phyloP scores from a whole-genome alignment of 306 rosid genomes.

The Prunus padus region DNA sequence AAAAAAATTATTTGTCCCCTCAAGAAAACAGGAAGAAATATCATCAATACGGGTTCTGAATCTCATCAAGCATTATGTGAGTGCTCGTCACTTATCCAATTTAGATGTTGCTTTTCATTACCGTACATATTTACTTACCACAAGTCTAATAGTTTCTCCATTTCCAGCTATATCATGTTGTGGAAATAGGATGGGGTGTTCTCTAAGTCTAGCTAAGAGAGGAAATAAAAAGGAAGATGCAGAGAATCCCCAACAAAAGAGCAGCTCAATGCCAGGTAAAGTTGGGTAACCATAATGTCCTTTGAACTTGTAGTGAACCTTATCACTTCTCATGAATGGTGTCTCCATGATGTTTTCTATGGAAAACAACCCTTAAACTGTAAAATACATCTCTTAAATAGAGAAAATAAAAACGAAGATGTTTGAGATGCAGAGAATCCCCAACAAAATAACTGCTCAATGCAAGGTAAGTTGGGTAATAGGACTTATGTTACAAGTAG shows the following conservation, averaged over 20 bases:
- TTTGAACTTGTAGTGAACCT: too few relatives aligned
- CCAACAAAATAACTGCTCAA: too few relatives aligned
- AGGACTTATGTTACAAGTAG: too few relatives aligned
- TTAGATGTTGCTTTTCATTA: not conserved
- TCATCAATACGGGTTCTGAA: not conserved
- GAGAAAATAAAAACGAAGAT: not conserved
- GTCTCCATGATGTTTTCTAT: too few relatives aligned
- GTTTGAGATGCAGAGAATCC: conserved; percentile 12
- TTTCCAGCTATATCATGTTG: not conserved
- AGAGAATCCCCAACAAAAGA: conserved; percentile 11
- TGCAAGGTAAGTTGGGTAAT: too few relatives aligned
- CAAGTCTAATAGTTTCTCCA: not conserved
- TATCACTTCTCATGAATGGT: too few relatives aligned
- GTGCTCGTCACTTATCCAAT: not conserved
- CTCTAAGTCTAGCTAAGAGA: not conserved
- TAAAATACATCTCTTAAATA: too few relatives aligned
- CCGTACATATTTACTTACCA: too few relatives aligned
- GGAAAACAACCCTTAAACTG: too few relatives aligned
- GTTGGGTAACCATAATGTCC: too few relatives aligned
- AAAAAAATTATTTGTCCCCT: not conserved
- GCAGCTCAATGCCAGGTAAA: too few relatives aligned
- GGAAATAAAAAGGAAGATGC: conserved; percentile 1
- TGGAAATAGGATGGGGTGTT: not conserved
- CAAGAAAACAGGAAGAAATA: fast-evolving
- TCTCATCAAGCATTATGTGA: conserved; percentile 9